Base-by-base conservation (phyloP, 192 early-diverging fungal species). In the Globomyces pollinis-pini region DNA sequence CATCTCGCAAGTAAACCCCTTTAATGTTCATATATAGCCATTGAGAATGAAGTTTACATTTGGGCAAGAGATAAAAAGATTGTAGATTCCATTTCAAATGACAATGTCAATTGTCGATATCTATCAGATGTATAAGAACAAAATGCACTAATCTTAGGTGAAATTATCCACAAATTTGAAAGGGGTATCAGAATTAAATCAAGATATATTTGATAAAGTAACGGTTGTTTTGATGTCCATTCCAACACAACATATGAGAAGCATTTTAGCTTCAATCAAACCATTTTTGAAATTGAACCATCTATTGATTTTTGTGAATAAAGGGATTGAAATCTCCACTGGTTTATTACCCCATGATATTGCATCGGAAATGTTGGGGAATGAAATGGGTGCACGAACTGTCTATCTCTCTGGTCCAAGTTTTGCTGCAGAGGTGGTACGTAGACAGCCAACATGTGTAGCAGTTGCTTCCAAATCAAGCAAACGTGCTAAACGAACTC, bases 251-350 rank as follows among this genome's bases (percentile, higher is more conserved):
- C 61, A 67, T 47, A 77, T 79, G 67, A 31, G 77, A 21, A 47
- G 53, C n/a, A 59, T 74, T 29, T 60, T 76, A 6, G 34, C 30
- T 24, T 23, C 32, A 15, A 43, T 76, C 26, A 73, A 76, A 38
- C 70, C 64, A 8, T 57, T 51, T 50, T 15, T 78, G 24, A 45
- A 44, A 2, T 26, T 39, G 6, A 23, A 62, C 42, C 74, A 79
- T 44, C 68, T 79, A 23, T 56, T 77, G 12, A 75, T 79, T 45
- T 76, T 75, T 52, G 68, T 74, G 49, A 79, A 79, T 67, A 79
- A 79, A 59, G 77, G 77, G 24, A 79, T 79, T 33, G 77, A 79
- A 50, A 68, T 62, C 30, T n/a, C 53, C 12, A 52, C 74, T 3
- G 35, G 43, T 7, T 42, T 38, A 31, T 64, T 79, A 29, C 77